Base-by-base conservation (phyloP, 345 rosid species). In the Microcos paniculata region DNA sequence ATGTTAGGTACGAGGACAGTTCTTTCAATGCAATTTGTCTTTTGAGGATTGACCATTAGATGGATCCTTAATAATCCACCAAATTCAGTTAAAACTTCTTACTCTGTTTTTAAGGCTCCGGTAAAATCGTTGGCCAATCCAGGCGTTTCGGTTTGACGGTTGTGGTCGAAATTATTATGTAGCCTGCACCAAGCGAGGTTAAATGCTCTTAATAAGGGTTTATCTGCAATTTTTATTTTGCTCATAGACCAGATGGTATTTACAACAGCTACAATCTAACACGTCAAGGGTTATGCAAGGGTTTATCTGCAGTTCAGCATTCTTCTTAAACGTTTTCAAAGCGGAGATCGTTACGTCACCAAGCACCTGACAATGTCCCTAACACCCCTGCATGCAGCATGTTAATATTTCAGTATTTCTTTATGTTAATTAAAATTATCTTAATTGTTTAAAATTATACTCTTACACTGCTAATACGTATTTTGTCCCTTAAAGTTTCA, bases 1-100 rank as follows among this genome's bases (percentile, higher is more conserved):
- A 48, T 57, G 73, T 24, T 76, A 69, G 61, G 74, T 76, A 45
- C 10, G 8, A 19, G 58, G 30, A 55, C 26, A 65, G n/a, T 14
- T 30, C 10, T 65, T 56, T 26, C 51, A 5, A 3, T 33, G 6
- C 19, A 51, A 30, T n/a, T n/a, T n/a, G n/a, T n/a, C 2, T 3
- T 35, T 35, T 35, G 40, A 7, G 40, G 4, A 35, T 68, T 58
- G 79, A 58, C 61, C 49, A 69, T 68, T 57, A 42, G 78, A n/a
- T 76, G 56, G 46, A 57, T 5, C 16, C 45, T 55, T 19, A 24
- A 4, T 9, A 15, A 35, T 16, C 13, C 14, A 48, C 3, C 10
- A 1, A 51, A 4, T 0, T n/a, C 12, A 57, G 53, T 49, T 4
- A 49, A 16, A 49, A 49, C 8, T 49, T 49, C 53, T 16, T 18